Evolutionary conservation across 495 filamentous ascomycete genomes (phyloP).

Genomic region (Venustampulla echinocandica): DNA sequence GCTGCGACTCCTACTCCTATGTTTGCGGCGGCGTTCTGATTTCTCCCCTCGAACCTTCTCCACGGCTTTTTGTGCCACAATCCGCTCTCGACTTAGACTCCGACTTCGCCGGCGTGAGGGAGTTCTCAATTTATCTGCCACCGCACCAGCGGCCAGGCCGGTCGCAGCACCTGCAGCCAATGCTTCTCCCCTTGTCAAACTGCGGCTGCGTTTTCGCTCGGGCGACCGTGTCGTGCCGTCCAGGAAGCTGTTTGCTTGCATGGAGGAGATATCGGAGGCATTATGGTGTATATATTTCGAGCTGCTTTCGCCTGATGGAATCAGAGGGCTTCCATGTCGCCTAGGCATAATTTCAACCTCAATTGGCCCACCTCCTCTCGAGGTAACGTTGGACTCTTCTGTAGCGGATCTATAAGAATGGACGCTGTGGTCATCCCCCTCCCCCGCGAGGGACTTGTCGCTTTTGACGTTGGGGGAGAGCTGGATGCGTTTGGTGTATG

Average conservation of each 20-base stretch:
- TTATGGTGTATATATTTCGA: constrained; percentile 45
- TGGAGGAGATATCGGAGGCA: constrained; percentile 82
- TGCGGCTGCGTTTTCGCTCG: constrained; percentile 49
- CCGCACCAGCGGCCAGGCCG: constrained; percentile 32
- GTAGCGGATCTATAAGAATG: constrained; percentile 64
- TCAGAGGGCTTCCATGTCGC: constrained; percentile 45
- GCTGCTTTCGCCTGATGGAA: constrained; percentile 28
- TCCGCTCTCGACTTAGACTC: constrained; percentile 65
- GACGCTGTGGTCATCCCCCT: constrained; percentile 52
- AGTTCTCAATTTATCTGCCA: constrained; percentile 53
- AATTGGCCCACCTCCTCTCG: constrained; percentile 54
- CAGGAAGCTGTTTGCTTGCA: constrained; percentile 84
- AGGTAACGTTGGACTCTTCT: constrained; percentile 64
- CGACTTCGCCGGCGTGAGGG: constrained; percentile 57
- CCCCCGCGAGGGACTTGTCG: constrained; percentile 20
- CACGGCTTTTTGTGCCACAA: constrained; percentile 56
- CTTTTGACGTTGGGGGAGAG: constrained; percentile 37
- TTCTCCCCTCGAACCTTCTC: constrained; percentile 50
- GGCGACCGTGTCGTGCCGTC: constrained; percentile 49
- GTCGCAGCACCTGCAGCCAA: constrained; percentile 28
- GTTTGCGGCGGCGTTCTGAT: constrained; percentile 24
- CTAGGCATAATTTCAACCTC: constrained; percentile 74
- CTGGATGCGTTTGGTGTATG: constrained; percentile 56
- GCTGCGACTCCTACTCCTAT: constrained; percentile 52
- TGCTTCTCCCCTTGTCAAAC: constrained; percentile 35